Base-by-base conservation (phyloP, 192 early-diverging fungal genomes). In the Linnemannia schmuckeri region DNA sequence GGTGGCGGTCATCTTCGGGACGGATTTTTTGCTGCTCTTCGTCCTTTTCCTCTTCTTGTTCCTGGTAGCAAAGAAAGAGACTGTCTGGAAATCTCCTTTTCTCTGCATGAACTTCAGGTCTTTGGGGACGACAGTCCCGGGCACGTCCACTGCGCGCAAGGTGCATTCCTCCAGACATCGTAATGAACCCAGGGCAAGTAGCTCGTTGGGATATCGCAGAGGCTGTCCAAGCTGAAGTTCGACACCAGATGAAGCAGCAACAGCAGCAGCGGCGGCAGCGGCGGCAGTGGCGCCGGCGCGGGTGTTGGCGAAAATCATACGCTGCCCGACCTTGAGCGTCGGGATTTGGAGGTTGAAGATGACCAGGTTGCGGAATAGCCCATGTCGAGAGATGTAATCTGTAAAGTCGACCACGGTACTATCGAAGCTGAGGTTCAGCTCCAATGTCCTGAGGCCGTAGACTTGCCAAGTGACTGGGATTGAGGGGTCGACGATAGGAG, bases 321-420 rank as follows among this genome's bases (percentile, higher is more conserved):
- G 44, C 27, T 73, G 72, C 0, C 72, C 72, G 6, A 73, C 8
- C 40, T 73, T 73, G 41, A 73, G n/a, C 0, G 4, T 3, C 1
- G 6, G 7, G 44, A 73, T 30, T 4, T 30, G 27, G 3, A 73
- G 18, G 27, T 73, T 73, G 46, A 73, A 15, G 8, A 30, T 15
- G 72, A 30, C 27, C 38, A 73, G 27, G 38, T 41, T 73, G 24
- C 42, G 72, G 72, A 73, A 73, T 30, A 73, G 72, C 22, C 27
- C 46, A 27, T 73, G 44, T 9, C 20, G 72, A 41, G 22, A 30
- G 27, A 73, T 46, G 27, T 73, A 73, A 12, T 6, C 18, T 4
- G 41, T 27, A 49, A 73, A 73, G 22, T 46, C 15, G 44, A 15
- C n/a, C 4, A 73, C 0, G 24, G 15, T 0, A 73, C 30, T 35